Percentiles rank a stretch among this genome's conserved stretches.
Evolutionary conservation across 306 rosid species (phyloP).

Genomic region (Lathyrus tuberosus): DNA sequence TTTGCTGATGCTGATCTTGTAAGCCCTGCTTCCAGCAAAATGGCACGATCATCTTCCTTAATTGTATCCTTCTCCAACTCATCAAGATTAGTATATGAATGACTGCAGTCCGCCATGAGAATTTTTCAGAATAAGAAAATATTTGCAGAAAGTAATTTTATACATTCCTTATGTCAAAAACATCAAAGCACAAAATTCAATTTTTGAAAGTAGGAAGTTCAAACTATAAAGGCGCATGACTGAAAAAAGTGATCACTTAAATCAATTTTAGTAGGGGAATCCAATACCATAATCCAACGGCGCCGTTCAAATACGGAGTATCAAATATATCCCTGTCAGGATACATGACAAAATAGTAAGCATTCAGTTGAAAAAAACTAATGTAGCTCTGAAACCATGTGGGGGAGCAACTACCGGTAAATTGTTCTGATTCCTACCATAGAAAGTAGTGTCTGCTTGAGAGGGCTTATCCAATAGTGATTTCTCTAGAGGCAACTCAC

Average conservation of each 20-base stretch:
- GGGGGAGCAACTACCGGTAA: too few species aligned
- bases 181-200: conserved; percentile 5
- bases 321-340: too few species aligned
- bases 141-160: conserved; percentile 22
- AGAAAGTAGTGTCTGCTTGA: too few species aligned
- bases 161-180: conserved; percentile 22
- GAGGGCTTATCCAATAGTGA: too few species aligned
- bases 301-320: too few species aligned
- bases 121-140: conserved; percentile 33
- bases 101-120: conserved; percentile 58
- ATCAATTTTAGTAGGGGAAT: conserved; percentile 24
- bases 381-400: too few species aligned
- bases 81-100: conserved; percentile 81
- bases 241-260: conserved; percentile 22
- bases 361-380: too few species aligned
- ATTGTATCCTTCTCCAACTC: conserved; percentile 76
- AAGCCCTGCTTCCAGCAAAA: conserved; percentile 90
- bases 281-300: too few species aligned
- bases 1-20: conserved; percentile 79
- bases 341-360: too few species aligned
- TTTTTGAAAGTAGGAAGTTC: conserved; percentile 22
- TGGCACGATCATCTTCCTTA: conserved; percentile 86
- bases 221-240: conserved; percentile 15
- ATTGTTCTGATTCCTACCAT: too few species aligned
- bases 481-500: too few species aligned